Base-by-base conservation (phyloP, 352 stramenopile species). In the Phytopythium aichiense region DNA sequence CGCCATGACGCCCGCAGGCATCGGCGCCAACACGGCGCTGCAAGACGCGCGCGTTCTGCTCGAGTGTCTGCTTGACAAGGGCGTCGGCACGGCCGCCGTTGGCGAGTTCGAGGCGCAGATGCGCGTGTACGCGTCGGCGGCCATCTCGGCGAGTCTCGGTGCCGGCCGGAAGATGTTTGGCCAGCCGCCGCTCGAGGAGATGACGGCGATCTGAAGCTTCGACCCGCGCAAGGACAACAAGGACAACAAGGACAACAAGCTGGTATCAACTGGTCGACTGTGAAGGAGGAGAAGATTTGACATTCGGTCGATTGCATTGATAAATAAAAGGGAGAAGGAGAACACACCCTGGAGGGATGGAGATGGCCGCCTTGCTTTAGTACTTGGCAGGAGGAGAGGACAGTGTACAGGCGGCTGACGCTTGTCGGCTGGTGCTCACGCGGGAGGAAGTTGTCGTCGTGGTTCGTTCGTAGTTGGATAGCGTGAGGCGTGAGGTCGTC, bases 1-100 rank as follows among this genome's bases (percentile, higher is more conserved):
- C 65, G 78, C 80, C 5, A 88, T 89, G 77, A 60, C 71, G 6
- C 80, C 80, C 0, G 77, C 80, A 2, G 80, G 80, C 18, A 76
- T 86, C n/a, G 74, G 75, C 12, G 78, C 66, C 56, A 86, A 87
- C 56, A 76, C 74, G 2, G 80, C 80, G 6, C 52, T 89, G 5
- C 58, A 79, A 22, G 80, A 89, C 55, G 77, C 80, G 7, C 67
- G 69, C 8, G 62, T 83, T 35, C 64, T 89, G n/a, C 61, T 73
- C 30, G 69, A 82, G 31, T 61, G 71, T 55, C 80, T 89, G 40
- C 25, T 62, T 1, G 57, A 67, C 7, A 55, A 74, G n/a, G 80
- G 77, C 30, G 80, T 88, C 6, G 66, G 61, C 1, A 42, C 77
- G 20, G 73, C 77, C 33, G 78, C 76, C 15, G 72, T 89, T 52